Evolutionary conservation across 257 asterid genomes (phyloP).

Genomic region (Nyctanthes arbortristis): DNA sequence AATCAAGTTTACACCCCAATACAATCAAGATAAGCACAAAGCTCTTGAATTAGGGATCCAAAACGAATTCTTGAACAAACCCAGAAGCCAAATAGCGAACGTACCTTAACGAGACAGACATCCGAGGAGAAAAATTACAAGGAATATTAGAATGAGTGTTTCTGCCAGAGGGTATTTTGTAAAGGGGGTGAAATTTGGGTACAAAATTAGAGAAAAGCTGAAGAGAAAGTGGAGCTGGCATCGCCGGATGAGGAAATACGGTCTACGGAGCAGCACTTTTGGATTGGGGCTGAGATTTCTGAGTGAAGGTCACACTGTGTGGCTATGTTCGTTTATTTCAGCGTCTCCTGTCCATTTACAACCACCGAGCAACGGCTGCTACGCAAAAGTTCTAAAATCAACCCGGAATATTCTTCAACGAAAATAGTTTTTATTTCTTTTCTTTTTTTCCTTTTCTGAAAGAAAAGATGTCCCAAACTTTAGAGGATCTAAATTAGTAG

Average conservation of each 20-base stretch:
- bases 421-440: too few relatives aligned
- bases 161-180: not conserved
- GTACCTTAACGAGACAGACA: conserved; percentile 29
- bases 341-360: not conserved
- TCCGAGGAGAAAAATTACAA: conserved; percentile 26
- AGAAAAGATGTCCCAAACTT: too few relatives aligned
- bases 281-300: not conserved
- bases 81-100: not conserved
- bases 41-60: not conserved
- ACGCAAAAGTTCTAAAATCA: not conserved
- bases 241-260: conserved; percentile 12
- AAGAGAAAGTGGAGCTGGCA: conserved; percentile 24
- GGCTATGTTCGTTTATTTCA: not conserved
- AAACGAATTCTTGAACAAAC: not conserved
- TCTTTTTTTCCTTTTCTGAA: too few relatives aligned
- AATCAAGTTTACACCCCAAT: not conserved
- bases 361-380: not conserved
- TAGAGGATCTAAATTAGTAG: too few relatives aligned
- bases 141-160: conserved; percentile 11
- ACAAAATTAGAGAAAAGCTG: conserved; percentile 24
- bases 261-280: not conserved
- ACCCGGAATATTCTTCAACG: not conserved
- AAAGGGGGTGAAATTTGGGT: conserved; percentile 23
- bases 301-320: not conserved
- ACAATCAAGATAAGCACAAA: not conserved